Evolutionary conservation across 192 early-diverging fungal species (phyloP), one percentile per base, ranked within the genome.

Genomic region (Coemansia sp.): DNA sequence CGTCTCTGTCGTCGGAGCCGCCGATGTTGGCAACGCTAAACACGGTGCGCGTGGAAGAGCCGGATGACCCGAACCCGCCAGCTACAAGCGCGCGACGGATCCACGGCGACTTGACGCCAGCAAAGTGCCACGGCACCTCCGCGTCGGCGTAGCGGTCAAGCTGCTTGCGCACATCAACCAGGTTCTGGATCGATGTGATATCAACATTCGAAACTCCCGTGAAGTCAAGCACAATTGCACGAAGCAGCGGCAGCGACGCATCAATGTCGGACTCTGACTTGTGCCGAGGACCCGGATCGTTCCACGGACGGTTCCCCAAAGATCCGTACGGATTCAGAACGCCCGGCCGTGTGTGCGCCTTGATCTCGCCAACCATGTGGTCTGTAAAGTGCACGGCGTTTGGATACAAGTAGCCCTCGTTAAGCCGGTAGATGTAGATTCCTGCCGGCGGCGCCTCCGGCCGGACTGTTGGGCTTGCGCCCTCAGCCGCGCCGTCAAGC

Each of bases 181-280:
- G 84, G 41, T 84, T 84, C 69, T 93, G 91, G 43, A 92, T 65
- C 16, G 92, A 94, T 1, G 94, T 92, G 18, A 88, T 86, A 67
- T 97, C 95, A 48, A 95, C 84, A 41, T 86, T 69, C 43, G 91
- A 89, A 19, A 95, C 93, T 21, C 86, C 88, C 0, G 88, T 82
- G 56, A 97, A 88, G 69, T 97, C 95, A 60, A 97, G 85, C 39
- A 97, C 81, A 21, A 95, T 71, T 1, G 93, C 89, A 21, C 86
- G 81, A 19, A 95, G 79, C 5, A 76, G 64, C 11, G 89, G 87
- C 68, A 71, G 52, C 9, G 67, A 60, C 3, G 15, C 23, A 50
- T 85, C 84, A 9, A 86, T 79, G 37, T 85, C 23, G 60, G 75
- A 54, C 64, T 74, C 63, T 44, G 64, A 13, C 68, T 81, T 78